These are phyloP conservation scores for Aureobasidium sp. DNA, from an alignment of 2,329 filamentous ascomycete genomes.

Conservation along the genomic window DNA sequence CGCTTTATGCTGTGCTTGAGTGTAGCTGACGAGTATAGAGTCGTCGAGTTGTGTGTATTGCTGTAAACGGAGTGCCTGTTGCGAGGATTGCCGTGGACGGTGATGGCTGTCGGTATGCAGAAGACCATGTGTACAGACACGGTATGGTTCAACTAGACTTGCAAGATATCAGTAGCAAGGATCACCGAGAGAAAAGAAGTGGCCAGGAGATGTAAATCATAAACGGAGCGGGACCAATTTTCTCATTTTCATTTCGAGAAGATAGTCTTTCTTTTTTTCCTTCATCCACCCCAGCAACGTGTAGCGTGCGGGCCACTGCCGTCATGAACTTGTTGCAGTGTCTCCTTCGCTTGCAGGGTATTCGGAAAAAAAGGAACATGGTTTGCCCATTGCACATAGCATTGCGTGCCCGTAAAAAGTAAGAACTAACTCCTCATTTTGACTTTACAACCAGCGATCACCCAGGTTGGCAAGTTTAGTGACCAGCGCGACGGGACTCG, in stretches of 20 bases:
- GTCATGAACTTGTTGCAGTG: background rate
- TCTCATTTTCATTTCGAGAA: conserved; percentile 13
- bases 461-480: conserved; percentile 41
- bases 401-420: conserved; percentile 11
- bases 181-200: background rate
- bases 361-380: conserved; percentile 8
- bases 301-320: background rate
- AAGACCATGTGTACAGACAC: background rate
- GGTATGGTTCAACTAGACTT: background rate
- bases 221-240: conserved; percentile 7
- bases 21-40: background rate
- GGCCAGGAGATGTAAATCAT: background rate
- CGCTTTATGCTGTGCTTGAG: background rate
- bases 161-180: background rate
- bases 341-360: conserved; percentile 5
- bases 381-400: conserved; percentile 9
- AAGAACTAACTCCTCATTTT: conserved; percentile 13
- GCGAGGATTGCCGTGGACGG: background rate
- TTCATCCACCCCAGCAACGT: conserved; percentile 11
- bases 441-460: conserved; percentile 12
- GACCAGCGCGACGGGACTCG: conserved; percentile 75
- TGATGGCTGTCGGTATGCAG: background rate
- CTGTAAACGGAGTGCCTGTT: background rate
- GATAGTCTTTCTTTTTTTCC: conserved; percentile 11
- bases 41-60: background rate